A percentile compares a stretch with the other conserved stretches of the same genome.
These are phyloP conservation scores for Truncatella angustata DNA, from an alignment of 2,329 filamentous ascomycete species.

Conservation along the genomic window DNA sequence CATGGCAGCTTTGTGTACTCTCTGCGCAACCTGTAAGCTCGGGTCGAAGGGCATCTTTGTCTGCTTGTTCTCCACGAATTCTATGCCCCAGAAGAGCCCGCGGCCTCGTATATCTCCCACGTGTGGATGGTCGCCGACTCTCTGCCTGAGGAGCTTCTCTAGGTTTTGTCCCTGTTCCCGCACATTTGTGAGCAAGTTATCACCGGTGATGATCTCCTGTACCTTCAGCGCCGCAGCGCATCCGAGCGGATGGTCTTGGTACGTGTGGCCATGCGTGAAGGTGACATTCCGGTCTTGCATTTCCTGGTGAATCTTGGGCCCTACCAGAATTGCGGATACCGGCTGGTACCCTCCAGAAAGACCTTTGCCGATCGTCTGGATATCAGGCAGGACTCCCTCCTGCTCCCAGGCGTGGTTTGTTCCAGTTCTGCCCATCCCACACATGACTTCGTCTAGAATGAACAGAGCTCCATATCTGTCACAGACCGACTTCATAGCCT, in stretches of 20 bases:
- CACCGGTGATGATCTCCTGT: slow-evolving; percentile 35
- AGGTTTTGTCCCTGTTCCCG: slow-evolving; percentile 29
- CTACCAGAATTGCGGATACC: slow-evolving; percentile 58
- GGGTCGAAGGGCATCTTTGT: not conserved
- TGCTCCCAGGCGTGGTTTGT: slow-evolving; percentile 54
- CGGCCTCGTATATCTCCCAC: slow-evolving; percentile 34
- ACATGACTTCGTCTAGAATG: slow-evolving; percentile 66
- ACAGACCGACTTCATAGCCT: slow-evolving; percentile 62
- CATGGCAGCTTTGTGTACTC: no score
- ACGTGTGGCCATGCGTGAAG: slow-evolving; percentile 62
- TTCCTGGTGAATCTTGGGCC: slow-evolving; percentile 44
- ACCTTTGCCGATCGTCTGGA: slow-evolving; percentile 62
- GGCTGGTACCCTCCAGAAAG: slow-evolving; percentile 61
- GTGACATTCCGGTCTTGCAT: slow-evolving; percentile 38
- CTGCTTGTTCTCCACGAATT: slow-evolving; percentile 27
- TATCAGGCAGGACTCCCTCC: slow-evolving; percentile 51
- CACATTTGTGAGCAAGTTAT: slow-evolving; percentile 34
- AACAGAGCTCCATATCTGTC: slow-evolving; percentile 63
- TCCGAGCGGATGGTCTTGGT: slow-evolving; percentile 37
- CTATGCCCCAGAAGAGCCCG: slow-evolving; percentile 44
- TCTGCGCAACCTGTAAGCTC: no score
- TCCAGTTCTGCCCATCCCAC: slow-evolving; percentile 50
- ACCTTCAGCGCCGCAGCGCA: slow-evolving; percentile 40
- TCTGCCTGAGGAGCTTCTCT: slow-evolving; percentile 27
- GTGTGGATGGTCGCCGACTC: not conserved